These are phyloP conservation scores for Syzygium malaccense DNA, from an alignment of 441 rosid genomes.

Conservation along the genomic window DNA sequence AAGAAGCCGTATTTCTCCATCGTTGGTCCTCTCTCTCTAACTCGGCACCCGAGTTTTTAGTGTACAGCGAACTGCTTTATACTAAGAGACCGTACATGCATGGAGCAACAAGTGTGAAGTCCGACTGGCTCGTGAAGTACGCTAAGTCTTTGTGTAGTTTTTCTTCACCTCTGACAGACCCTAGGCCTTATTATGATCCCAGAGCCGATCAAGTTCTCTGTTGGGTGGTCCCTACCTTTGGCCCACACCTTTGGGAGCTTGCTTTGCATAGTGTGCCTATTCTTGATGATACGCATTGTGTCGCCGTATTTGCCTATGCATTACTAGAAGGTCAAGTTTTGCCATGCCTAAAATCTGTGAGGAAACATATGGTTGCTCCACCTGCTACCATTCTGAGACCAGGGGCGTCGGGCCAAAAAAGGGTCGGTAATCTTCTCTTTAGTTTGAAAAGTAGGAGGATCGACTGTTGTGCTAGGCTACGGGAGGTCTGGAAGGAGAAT, in stretches of 20 bases:
- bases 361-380: constrained; percentile 42
- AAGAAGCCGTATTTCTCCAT: constrained; percentile 72
- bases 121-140: constrained; percentile 74
- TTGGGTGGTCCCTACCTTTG: constrained; percentile 59
- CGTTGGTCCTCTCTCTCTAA: constrained; percentile 60
- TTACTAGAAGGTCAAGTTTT: constrained; percentile 77
- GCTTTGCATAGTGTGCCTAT: constrained; percentile 44
- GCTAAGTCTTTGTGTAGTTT: constrained; percentile 50
- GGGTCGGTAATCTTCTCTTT: constrained; percentile 53
- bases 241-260: constrained; percentile 66
- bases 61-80: constrained; percentile 62
- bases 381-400: constrained; percentile 52
- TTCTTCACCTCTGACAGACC: constrained; percentile 50
- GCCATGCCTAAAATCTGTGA: constrained; percentile 49
- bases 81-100: constrained; percentile 81
- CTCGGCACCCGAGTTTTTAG: constrained; percentile 79
- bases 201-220: constrained; percentile 40
- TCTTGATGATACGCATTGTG: constrained; percentile 16
- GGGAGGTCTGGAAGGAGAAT: constrained; percentile 45
- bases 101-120: constrained; percentile 68
- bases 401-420: constrained; percentile 48
- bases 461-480: constrained; percentile 39
- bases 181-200: constrained; percentile 57
- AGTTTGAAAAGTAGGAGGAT: constrained; percentile 36
- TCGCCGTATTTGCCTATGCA: constrained; percentile 58